Evolutionary conservation across 1,284 basidiomycete species (phyloP).

Genomic region (Amylostereum areolatum): DNA sequence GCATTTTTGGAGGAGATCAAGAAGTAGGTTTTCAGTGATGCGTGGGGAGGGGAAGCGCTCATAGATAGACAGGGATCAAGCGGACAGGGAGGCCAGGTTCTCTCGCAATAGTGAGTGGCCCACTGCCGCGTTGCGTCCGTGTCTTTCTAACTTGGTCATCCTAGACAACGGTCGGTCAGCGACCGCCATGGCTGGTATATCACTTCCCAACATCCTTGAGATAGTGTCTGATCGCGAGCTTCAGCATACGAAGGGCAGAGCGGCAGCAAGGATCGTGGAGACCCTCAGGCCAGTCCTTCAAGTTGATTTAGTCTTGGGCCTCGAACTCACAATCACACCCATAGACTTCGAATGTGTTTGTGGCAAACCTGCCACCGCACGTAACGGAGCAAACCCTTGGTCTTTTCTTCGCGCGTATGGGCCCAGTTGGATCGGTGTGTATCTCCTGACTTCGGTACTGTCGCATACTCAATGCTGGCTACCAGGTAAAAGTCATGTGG

Average conservation of each 20-base stretch:
- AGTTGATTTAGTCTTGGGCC: constrained; percentile 7
- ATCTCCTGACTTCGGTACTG: background rate
- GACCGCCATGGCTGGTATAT: constrained; percentile 78
- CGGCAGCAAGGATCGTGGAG: constrained; percentile 83
- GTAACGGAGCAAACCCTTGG: constrained; percentile 83
- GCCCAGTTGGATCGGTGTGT: constrained; percentile 34
- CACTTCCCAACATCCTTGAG: background rate
- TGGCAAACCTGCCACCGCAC: constrained; percentile 82
- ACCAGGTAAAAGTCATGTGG: constrained; percentile 94
- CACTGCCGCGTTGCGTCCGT: background rate
- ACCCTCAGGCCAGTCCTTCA: constrained; percentile 55
- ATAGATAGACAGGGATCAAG: constrained; percentile 68
- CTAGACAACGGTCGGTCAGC: constrained; percentile 60
- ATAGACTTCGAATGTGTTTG: constrained; percentile 91
- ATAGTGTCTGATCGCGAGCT: background rate
- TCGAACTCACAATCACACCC: constrained; percentile 19
- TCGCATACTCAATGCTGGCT: constrained; percentile 5
- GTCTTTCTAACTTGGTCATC: constrained; percentile 5
- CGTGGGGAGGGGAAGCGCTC: background rate
- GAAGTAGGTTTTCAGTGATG: constrained; percentile 40
- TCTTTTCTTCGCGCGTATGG: constrained; percentile 74
- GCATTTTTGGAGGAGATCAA: constrained; percentile 91
- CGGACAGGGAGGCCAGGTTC: constrained; percentile 79
- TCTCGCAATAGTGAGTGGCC: constrained; percentile 58
- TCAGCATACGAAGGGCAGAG: constrained; percentile 81